Evolutionary conservation across 1,139 yeast genomes (phyloP).

Genomic region (Blastobotrys persicus): DNA sequence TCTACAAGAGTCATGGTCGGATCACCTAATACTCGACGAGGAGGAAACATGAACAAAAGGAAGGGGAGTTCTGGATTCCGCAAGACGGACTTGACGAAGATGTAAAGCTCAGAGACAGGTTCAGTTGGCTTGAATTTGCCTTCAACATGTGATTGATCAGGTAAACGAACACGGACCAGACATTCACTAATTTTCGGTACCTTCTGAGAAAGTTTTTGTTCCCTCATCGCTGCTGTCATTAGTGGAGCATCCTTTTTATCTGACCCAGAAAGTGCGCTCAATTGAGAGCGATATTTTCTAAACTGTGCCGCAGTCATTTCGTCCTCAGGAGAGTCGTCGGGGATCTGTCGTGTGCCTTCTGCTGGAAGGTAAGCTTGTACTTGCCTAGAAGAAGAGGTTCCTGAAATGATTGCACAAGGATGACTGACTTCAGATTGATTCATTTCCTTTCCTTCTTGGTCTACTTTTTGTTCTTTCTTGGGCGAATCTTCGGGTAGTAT

Average conservation of each 20-base stretch:
- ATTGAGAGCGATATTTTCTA: constrained; percentile 28
- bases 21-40: constrained; percentile 27
- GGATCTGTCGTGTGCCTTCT: constrained; percentile 14
- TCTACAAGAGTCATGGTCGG: constrained; percentile 21
- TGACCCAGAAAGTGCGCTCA: constrained; percentile 26
- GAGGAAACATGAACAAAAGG: constrained; percentile 33
- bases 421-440: too few relatives aligned
- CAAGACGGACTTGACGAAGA: constrained; percentile 30
- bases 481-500: too few relatives aligned
- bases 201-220: constrained; percentile 28
- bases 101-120: constrained; percentile 29
- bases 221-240: constrained; percentile 33
- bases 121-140: constrained; percentile 33
- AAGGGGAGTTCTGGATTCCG: constrained; percentile 30
- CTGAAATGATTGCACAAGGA: neutral
- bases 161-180: constrained; percentile 33
- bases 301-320: constrained; percentile 28
- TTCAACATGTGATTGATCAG: constrained; percentile 36
- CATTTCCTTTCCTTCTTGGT: neutral
- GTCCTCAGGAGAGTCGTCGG: constrained; percentile 16
- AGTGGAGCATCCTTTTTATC: constrained; percentile 30
- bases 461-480: constrained; percentile 3
- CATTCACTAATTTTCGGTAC: constrained; percentile 22
- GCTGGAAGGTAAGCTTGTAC: constrained; percentile 27
- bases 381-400: constrained; percentile 12